phyloP scores from a whole-genome alignment of 805 yeast species.

The Yamadazyma takamatsuzukensis region DNA sequence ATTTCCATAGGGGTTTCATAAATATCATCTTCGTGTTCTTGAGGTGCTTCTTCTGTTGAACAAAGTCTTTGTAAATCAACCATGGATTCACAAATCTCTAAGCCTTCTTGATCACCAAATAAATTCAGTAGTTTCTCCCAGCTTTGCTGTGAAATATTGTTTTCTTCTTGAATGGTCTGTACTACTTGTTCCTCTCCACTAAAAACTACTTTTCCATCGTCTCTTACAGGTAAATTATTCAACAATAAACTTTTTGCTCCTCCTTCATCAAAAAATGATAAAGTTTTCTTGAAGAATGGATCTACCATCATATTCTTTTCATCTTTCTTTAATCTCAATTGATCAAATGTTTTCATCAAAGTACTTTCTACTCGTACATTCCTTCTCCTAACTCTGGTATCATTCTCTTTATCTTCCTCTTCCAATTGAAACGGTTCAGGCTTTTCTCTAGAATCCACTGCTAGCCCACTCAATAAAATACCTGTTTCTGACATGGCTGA shows the following conservation, averaged over 20 bases:
- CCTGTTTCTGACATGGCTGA: slow-evolving; percentile 37
- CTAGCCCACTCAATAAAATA: slow-evolving; percentile 25
- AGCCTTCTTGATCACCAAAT: no score
- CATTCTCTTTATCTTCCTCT: slow-evolving; percentile 10
- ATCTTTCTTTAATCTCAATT: slow-evolving; percentile 8
- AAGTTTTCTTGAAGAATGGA: slow-evolving; percentile 26
- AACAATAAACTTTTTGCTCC: slow-evolving; percentile 27
- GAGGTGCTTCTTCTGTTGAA: not conserved
- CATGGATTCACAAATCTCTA: slow-evolving; percentile 2
- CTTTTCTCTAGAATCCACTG: slow-evolving; percentile 11
- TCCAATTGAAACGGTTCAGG: slow-evolving; percentile 5
- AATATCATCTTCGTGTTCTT: not conserved
- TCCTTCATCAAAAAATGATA: slow-evolving; percentile 29
- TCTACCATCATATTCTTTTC: slow-evolving; percentile 28
- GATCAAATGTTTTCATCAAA: slow-evolving; percentile 9
- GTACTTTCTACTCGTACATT: slow-evolving; percentile 18
- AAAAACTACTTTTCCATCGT: slow-evolving; percentile 20
- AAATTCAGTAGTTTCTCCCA: no score
- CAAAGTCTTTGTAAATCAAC: not conserved
- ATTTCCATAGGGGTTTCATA: no score
- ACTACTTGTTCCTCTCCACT: slow-evolving; percentile 4
- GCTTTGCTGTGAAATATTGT: no score
- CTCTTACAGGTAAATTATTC: slow-evolving; percentile 22
- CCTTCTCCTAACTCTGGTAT: not conserved
- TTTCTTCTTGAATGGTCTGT: no score